Base-by-base conservation (phyloP, 2,329 filamentous ascomycete genomes). In the Capronia coronata region DNA sequence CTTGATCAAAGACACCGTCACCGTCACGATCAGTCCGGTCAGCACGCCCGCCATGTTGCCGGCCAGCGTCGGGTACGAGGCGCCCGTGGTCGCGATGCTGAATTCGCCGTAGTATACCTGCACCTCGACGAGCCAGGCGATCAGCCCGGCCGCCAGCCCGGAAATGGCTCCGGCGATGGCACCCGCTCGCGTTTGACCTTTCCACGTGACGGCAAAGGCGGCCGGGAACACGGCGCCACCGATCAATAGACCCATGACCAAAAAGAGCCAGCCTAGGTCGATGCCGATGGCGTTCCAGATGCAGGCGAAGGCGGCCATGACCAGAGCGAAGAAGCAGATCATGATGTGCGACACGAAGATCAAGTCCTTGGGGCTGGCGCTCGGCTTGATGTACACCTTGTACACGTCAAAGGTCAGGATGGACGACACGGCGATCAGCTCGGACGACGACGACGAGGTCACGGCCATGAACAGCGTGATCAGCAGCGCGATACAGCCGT, bases 391-490 rank as follows among this genome's bases (percentile, higher is more conserved):
- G 65, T 94, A 94, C 1, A 86, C 87, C 54, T 88, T 83, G 70
- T 93, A 94, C 55, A 93, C 76, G 63, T 94, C 88, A 64, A 93
- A 94, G 0, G 88, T 93, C 68, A 83, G 82, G 66, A 94, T 93
- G 7, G 85, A 89, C 1, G 86, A 90, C 1, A 93, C 86, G 2
- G 89, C 87, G 48, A 94, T 91, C 4, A 94, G 72, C 64, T 94
- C 86, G 0, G 87, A 83, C 1, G 84, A 89, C 56, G 85, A 84
- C 0, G 87, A 85, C 1, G 82, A 87, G 0, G 89, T 94, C 16
- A 94, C 88, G 18, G 89, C 89, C 81, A 94, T 87, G 72, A 94
- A 94, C 46, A 94, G 77, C 56, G 94, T 81, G 8, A 94, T 70
- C 1, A 93, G 75, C 0, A 86, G 88, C 0, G 88, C 0, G 80